These are phyloP conservation scores for Chrysoporthe puriensis DNA, from an alignment of 2,329 filamentous ascomycete species.

Conservation along the genomic window DNA sequence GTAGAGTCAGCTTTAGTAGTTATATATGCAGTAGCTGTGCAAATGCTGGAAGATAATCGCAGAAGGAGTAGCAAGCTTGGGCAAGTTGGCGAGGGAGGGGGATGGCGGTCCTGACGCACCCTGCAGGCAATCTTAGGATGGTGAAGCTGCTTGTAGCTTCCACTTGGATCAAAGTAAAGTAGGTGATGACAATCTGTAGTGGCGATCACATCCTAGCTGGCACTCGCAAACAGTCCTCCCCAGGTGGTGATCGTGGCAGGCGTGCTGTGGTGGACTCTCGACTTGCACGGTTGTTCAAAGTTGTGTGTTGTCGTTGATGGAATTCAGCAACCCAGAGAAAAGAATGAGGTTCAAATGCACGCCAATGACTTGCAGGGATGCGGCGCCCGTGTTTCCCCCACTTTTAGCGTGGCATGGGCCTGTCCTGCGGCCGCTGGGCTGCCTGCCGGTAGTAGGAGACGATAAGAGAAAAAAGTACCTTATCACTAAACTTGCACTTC, in stretches of 20 bases:
- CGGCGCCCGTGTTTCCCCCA: constrained; percentile 4
- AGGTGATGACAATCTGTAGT: constrained; percentile 16
- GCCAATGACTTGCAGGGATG: constrained; percentile 15
- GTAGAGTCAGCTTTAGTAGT: constrained; percentile 5
- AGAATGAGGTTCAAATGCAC: constrained; percentile 19
- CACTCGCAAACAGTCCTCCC: constrained; percentile 11
- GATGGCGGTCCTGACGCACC: not conserved
- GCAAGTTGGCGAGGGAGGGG: not conserved
- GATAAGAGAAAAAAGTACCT: constrained; percentile 15
- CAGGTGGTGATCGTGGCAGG: constrained; percentile 12
- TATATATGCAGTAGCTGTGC: too few species aligned
- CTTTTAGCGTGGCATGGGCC: constrained; percentile 6
- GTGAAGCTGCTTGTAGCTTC: constrained; percentile 18
- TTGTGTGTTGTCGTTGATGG: not conserved
- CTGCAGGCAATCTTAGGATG: constrained; percentile 6
- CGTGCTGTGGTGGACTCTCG: constrained; percentile 10
- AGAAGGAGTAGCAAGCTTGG: constrained; percentile 14
- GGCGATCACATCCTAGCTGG: constrained; percentile 28
- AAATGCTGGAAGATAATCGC: not conserved
- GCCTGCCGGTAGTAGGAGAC: not conserved
- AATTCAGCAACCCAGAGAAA: constrained; percentile 8
- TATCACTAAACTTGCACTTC: not conserved
- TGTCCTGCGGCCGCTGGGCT: not conserved
- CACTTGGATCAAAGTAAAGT: constrained; percentile 19
- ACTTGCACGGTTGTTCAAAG: constrained; percentile 5